phyloP scores from a whole-genome alignment of 148 eudicot genomes.

The Polygonum aviculare region DNA sequence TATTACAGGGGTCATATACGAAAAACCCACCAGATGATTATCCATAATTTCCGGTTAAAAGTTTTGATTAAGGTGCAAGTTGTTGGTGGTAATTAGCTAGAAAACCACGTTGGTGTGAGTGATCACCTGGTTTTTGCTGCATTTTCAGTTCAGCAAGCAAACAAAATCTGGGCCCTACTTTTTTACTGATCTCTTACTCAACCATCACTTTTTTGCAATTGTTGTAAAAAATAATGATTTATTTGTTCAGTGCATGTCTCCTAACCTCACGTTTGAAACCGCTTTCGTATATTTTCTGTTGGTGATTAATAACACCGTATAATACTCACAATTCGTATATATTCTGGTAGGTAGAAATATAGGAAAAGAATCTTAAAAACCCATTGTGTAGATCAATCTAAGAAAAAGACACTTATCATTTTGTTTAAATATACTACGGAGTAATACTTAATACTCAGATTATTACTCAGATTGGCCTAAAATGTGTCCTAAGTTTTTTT shows the following conservation, averaged over 20 bases:
- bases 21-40: not conserved
- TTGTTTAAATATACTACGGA: no score
- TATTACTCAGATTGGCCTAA: no score
- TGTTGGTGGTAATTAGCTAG: not conserved
- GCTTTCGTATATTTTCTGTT: not conserved
- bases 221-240: not conserved
- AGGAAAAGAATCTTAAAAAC: no score
- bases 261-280: not conserved
- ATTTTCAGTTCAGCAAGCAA: not conserved
- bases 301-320: not conserved
- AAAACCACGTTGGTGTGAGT: not conserved
- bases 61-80: not conserved
- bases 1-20: not conserved
- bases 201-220: not conserved
- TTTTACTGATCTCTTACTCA: conserved; percentile 4
- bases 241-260: not conserved
- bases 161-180: not conserved
- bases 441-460: no score
- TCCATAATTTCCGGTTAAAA: not conserved
- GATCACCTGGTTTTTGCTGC: conserved; percentile 4
- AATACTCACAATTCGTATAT: no score
- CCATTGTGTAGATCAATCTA: no score
- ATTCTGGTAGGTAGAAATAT: no score
- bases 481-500: no score
- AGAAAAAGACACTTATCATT: no score